Conservation (phyloP, 441 rosid species). For the Hypseocharis bilobata region DNA sequence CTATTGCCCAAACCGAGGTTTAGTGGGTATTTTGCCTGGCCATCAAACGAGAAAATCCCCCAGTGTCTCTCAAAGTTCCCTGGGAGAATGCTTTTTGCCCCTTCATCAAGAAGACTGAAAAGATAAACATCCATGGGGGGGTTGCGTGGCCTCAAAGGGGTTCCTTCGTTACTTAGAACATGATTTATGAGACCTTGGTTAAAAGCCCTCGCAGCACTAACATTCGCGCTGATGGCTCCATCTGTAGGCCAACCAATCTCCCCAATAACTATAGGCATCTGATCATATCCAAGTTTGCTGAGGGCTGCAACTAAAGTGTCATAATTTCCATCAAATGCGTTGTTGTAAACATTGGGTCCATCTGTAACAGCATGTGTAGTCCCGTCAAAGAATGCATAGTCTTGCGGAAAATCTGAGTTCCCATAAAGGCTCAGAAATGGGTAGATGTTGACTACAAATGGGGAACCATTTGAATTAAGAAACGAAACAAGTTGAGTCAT, state of each 20-base stretch:
- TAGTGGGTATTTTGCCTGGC: conserved; percentile 79
- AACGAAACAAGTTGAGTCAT: conserved; percentile 70
- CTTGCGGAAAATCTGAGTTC: conserved; percentile 83
- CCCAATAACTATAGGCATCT: conserved; percentile 81
- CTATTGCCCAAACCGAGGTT: conserved; percentile 66
- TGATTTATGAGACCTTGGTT: conserved; percentile 76
- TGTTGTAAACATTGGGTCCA: conserved; percentile 63
- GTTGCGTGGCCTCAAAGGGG: conserved; percentile 71
- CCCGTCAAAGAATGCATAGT: conserved; percentile 81
- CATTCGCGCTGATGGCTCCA: conserved; percentile 70
- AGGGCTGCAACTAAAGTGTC: conserved; percentile 90
- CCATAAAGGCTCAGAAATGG: conserved; percentile 91
- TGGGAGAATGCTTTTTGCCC: conserved; percentile 67
- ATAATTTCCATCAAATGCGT: conserved; percentile 84
- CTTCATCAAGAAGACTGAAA: conserved; percentile 83
- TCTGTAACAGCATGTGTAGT: conserved; percentile 69
- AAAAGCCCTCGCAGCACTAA: conserved; percentile 68
- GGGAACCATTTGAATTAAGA: conserved; percentile 78
- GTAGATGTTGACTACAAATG: conserved; percentile 79
- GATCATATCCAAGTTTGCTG: conserved; percentile 64
- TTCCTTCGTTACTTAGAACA: conserved; percentile 61
- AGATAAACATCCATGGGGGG: conserved; percentile 78
- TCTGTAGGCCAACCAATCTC: conserved; percentile 97
- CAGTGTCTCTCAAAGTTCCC: conserved; percentile 93
- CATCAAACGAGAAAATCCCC: conserved; percentile 95